Base-by-base conservation (phyloP, 1,284 basidiomycete genomes). In the Phaffia rhodozyma region DNA sequence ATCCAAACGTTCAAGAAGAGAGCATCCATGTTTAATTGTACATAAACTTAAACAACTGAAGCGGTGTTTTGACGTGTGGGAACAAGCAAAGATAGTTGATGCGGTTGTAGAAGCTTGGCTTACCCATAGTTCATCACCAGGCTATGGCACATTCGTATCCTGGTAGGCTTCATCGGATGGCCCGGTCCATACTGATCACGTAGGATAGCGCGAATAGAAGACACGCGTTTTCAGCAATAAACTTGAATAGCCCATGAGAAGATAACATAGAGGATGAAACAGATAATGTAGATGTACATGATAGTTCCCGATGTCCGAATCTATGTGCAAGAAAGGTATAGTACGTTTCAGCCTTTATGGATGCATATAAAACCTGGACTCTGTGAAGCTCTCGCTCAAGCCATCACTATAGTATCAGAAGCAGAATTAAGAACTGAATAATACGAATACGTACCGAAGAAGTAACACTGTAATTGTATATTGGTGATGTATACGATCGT, bases 81-180 rank as follows among this genome's bases (percentile, higher is more conserved):
- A 25, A 20, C 6, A 34, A 34, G 48, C 32, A 34, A 27, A 48
- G 9, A 21, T 11, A 48, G 27, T 16, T 7, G 13, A 43, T 11
- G 13, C 16, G 72, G 62, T 75, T 76, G 71, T 77, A 75, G n/a
- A 76, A 67, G 25, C 4, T 1, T 20, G 61, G 55, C 64, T 21
- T 6, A 66, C 64, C 93, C 93, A 74, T 97, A 98, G 79, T 98
- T 98, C 96, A 98, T 98, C 63, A 98, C 94, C 50, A 99, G 82
- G 11, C 92, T 94, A 77, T 99, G 96, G 73, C 93, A 97, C 96
- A 99, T 98, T 70, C 94, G 87, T 79, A 98, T 97, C 27, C 94
- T 82, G 27, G 91, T 93, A 16, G 93, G 92, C 75, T 97, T 96
- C 91, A 96, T 96, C 0, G 75, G 77, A 66, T 79, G 76, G 6